phyloP scores from a whole-genome alignment of 768 basidiomycete species.

The Mycena leptocephala region DNA sequence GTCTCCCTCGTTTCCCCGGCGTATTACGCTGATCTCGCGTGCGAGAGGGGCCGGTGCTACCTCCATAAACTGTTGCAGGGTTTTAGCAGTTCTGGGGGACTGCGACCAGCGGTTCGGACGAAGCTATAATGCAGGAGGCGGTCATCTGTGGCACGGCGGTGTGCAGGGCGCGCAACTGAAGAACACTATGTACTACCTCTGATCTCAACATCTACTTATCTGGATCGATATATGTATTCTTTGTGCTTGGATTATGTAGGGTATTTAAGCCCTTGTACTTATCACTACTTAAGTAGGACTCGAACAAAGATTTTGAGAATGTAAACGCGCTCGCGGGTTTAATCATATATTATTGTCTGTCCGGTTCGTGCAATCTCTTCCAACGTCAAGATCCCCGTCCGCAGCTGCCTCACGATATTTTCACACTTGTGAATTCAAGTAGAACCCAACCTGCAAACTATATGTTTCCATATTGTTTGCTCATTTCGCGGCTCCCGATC shows the following conservation, averaged over 20 bases:
- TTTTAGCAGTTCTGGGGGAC: conserved; percentile 51
- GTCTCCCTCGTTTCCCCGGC: conserved; percentile 89
- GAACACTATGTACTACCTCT: conserved; percentile 88
- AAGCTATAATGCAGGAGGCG: conserved; percentile 71
- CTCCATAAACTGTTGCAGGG: conserved; percentile 81
- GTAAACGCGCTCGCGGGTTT: no score
- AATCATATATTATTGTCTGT: no score
- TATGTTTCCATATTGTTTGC: no score
- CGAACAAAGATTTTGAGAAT: no score
- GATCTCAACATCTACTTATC: conserved; percentile 28
- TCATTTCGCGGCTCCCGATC: no score
- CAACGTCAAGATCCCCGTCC: no score
- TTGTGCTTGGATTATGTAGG: neutral
- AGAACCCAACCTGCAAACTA: no score
- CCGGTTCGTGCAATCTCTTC: no score
- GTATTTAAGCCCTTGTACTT: neutral
- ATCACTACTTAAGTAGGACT: neutral
- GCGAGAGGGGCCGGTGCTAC: conserved; percentile 80
- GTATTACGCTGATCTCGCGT: conserved; percentile 84
- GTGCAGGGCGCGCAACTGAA: conserved; percentile 66
- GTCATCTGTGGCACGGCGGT: conserved; percentile 69
- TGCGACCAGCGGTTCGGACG: conserved; percentile 58
- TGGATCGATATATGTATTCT: neutral
- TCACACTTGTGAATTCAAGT: no score
- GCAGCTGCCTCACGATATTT: no score